Conservation (phyloP, 257 asterid genomes). For the Coffea eugenioides region DNA sequence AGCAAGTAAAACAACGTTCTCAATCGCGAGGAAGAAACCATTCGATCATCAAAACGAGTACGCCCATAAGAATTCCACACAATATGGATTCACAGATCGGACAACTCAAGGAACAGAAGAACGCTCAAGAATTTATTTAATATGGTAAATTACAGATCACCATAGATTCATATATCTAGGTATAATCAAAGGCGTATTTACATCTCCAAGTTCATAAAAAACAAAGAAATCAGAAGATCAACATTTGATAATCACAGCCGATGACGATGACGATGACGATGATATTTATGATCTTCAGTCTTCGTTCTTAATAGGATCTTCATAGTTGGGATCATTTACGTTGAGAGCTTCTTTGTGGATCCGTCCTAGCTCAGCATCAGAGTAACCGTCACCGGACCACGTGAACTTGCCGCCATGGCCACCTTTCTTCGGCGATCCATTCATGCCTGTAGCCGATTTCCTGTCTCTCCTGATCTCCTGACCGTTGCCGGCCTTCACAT, state of each 20-base stretch:
- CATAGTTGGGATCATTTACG: slow-evolving; percentile 57
- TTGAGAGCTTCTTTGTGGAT: slow-evolving; percentile 40
- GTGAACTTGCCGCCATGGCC: slow-evolving; percentile 90
- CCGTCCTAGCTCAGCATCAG: slow-evolving; percentile 46
- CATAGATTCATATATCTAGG: not conserved
- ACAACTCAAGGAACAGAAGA: not conserved
- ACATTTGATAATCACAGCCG: not conserved
- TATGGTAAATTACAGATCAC: slow-evolving; percentile 5
- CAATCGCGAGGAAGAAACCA: too few relatives aligned
- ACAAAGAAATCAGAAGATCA: too few relatives aligned
- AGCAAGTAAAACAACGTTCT: too few relatives aligned
- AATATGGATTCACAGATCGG: not conserved
- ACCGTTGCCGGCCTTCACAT: slow-evolving; percentile 26
- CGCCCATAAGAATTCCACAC: too few relatives aligned
- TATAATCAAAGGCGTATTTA: slow-evolving; percentile 5
- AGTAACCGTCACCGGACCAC: slow-evolving; percentile 80
- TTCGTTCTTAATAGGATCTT: slow-evolving; percentile 30
- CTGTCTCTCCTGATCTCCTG: slow-evolving; percentile 50
- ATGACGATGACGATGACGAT: not conserved
- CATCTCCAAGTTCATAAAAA: not conserved
- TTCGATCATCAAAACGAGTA: too few relatives aligned
- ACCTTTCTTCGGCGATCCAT: slow-evolving; percentile 84
- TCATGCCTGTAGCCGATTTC: slow-evolving; percentile 56
- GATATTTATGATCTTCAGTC: not conserved
- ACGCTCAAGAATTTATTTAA: not conserved